phyloP scores from a whole-genome alignment of 805 yeast genomes.

The Candida corydali region DNA sequence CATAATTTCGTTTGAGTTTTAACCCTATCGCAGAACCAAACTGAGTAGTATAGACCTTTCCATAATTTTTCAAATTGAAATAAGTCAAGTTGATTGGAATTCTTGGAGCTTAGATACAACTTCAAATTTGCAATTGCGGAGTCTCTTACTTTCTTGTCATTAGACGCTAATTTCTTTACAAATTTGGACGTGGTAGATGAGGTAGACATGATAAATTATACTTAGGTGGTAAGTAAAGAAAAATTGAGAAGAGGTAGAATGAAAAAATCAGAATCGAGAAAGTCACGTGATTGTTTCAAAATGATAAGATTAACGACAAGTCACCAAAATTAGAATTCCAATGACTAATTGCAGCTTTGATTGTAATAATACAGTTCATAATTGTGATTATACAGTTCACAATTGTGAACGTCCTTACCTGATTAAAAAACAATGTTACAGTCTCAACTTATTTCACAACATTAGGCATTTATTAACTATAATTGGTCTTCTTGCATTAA shows the following conservation, averaged over 20 bases:
- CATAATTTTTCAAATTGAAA: slow-evolving; percentile 78
- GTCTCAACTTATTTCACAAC: too few relatives aligned
- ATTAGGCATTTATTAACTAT: too few relatives aligned
- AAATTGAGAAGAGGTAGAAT: slow-evolving; percentile 3
- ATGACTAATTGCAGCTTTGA: too few relatives aligned
- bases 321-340: not conserved
- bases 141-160: slow-evolving; percentile 70
- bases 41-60: slow-evolving; percentile 92
- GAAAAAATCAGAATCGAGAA: not conserved
- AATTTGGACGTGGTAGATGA: slow-evolving; percentile 44
- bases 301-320: not conserved
- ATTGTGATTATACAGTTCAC: too few relatives aligned
- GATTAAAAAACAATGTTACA: too few relatives aligned
- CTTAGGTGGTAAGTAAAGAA: not conserved
- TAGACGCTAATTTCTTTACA: slow-evolving; percentile 80
- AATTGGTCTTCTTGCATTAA: too few relatives aligned
- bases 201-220: not conserved
- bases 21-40: slow-evolving; percentile 97
- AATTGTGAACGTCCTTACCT: too few relatives aligned
- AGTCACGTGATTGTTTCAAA: not conserved
- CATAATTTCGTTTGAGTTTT: slow-evolving; percentile 87
- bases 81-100: slow-evolving; percentile 36
- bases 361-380: too few relatives aligned
- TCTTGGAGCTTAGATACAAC: slow-evolving; percentile 46
- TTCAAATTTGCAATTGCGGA: slow-evolving; percentile 65